Conservation (phyloP, 1,284 basidiomycete species). For the Somion occarium region DNA sequence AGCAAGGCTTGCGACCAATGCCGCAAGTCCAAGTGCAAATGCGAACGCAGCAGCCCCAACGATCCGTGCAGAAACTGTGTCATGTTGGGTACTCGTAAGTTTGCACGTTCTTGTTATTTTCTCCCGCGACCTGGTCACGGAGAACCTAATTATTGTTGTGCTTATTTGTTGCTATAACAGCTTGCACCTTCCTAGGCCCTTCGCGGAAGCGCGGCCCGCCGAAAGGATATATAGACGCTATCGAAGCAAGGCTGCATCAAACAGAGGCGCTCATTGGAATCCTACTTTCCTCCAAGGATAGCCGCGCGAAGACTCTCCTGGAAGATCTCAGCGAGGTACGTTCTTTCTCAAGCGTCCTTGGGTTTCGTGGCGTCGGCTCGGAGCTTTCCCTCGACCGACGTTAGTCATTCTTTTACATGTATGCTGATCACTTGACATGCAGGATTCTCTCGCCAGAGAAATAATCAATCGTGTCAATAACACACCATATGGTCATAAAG, state of each 20-base stretch:
- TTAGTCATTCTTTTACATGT: neutral
- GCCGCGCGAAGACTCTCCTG: constrained; percentile 55
- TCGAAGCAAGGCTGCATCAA: constrained; percentile 83
- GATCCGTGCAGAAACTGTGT: constrained; percentile 70
- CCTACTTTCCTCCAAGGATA: constrained; percentile 63
- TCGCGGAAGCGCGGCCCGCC: constrained; percentile 81
- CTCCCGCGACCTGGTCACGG: neutral
- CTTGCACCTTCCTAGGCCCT: constrained; percentile 79
- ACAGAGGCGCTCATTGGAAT: constrained; percentile 82
- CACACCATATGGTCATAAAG: constrained; percentile 70
- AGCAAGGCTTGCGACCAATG: constrained; percentile 84
- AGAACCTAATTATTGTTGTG: neutral
- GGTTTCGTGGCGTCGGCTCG: neutral
- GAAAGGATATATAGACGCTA: constrained; percentile 88
- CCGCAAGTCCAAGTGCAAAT: constrained; percentile 77
- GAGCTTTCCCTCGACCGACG: neutral
- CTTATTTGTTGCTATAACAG: constrained; percentile 26
- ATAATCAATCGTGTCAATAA: constrained; percentile 74
- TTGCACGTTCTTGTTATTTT: constrained; percentile 8
- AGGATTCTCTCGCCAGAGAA: constrained; percentile 70
- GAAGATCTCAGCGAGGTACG: constrained; percentile 49
- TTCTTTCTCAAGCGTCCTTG: neutral
- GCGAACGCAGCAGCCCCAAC: constrained; percentile 50
- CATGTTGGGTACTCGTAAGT: constrained; percentile 64
- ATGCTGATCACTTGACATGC: neutral